Evolutionary conservation across 2,329 filamentous ascomycete species (phyloP), one percentile per base, ranked within the genome.

Genomic region (Verticillium zaregamsianum): DNA sequence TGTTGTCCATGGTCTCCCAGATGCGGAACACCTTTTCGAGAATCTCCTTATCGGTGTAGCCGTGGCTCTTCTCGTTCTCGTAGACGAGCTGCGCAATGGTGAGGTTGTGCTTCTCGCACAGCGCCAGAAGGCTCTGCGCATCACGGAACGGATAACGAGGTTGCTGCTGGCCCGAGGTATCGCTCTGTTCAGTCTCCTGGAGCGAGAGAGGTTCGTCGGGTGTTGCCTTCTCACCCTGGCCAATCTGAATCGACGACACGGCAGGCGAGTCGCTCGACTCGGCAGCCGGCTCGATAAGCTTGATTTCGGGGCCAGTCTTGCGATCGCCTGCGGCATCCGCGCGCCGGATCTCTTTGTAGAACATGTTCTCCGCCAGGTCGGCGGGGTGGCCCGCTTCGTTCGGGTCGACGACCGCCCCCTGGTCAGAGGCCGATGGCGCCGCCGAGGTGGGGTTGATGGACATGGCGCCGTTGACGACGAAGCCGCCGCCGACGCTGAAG

Each of bases 11-110:
- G 57, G 82, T 80, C 35, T 81, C 73, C 80, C 80, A 82, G 60
- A 82, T 82, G 37, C 76, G 74, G 62, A 78, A 76, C 12, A 82
- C 59, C 67, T 80, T 82, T n/a, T 74, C 68, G 59, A 74, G 73
- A 52, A 82, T 81, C 20, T 82, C 78, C 11, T 81, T 79, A 55
- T 82, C 79, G 0, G 77, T 78, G 61, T 82, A 81, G 9, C 80
- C 80, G 5, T 79, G 75, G 65, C 80, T 80, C 71, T 80, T 82
- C 63, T 82, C 80, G 59, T 82, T 82, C 67, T 82, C 80, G 61
- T 81, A 82, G 4, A 82, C 80, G 33, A 82, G 65, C 65, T 82
- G 80, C 1, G 80, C 80, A 32, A 82, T 82, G 3, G 80, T 82
- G 7, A 82, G 70, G 60, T 82, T 82, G 68, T 82, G 78, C 64